These are phyloP conservation scores for Yarrowia osloensis DNA, from an alignment of 805 yeast species.

Conservation along the genomic window DNA sequence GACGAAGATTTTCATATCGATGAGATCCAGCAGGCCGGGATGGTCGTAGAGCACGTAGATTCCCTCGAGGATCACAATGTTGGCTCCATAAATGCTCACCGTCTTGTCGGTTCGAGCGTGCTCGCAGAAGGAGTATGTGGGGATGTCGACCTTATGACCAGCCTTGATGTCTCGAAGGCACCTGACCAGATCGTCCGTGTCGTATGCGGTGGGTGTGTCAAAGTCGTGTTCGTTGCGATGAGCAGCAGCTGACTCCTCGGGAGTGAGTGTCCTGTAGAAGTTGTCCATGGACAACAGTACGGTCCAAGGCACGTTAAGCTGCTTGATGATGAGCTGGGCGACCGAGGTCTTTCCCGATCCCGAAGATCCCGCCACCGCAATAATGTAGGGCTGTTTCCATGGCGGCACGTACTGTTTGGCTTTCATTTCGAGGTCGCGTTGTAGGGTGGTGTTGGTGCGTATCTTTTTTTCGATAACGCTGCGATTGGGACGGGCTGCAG, in stretches of 20 bases:
- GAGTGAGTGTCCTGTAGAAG: conserved; percentile 75
- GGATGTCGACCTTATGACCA: conserved; percentile 66
- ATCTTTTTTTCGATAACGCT: conserved; percentile 17
- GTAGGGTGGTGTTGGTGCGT: background rate
- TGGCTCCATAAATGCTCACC: conserved; percentile 88
- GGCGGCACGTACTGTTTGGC: conserved; percentile 62
- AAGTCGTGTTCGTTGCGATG: conserved; percentile 75
- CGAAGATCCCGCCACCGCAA: conserved; percentile 82
- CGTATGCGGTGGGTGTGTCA: conserved; percentile 84
- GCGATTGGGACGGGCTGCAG: conserved; percentile 7
- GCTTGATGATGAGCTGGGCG: conserved; percentile 76
- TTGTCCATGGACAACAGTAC: conserved; percentile 87
- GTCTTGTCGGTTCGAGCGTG: conserved; percentile 64
- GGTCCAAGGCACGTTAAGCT: conserved; percentile 82
- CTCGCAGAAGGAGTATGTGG: conserved; percentile 66
- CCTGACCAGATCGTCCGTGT: conserved; percentile 67
- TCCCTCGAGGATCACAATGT: conserved; percentile 90
- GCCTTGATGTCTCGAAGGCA: conserved; percentile 66
- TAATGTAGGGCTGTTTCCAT: conserved; percentile 84
- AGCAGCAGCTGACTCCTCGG: conserved; percentile 64
- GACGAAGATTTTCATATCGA: conserved; percentile 87
- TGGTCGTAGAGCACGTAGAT: conserved; percentile 74
- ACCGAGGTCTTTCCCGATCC: conserved; percentile 96
- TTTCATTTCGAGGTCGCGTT: background rate
- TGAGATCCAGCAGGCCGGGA: conserved; percentile 63